A percentile compares a stretch with the other conserved stretches of the same genome.
Conservation (phyloP, 2,329 filamentous ascomycete genomes). For the Colletotrichum chrysophilum region DNA sequence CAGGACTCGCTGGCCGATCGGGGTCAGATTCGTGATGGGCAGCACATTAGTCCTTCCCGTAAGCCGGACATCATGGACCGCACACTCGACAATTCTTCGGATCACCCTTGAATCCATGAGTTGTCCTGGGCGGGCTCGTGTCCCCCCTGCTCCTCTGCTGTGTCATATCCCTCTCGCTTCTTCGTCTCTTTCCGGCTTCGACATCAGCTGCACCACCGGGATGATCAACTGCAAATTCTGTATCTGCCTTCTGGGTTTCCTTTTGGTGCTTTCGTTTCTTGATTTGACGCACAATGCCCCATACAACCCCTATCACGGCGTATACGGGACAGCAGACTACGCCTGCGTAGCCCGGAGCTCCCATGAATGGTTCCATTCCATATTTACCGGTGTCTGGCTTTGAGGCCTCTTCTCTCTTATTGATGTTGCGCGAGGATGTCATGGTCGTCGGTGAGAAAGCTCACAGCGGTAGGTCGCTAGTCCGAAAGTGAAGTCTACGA, state of each 20-base stretch:
- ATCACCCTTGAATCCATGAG: neutral
- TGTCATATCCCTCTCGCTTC: neutral
- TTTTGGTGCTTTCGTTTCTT: neutral
- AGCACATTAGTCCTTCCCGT: neutral
- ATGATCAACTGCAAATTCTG: neutral
- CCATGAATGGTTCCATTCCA: neutral
- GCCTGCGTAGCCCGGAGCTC: neutral
- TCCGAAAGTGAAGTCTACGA: neutral
- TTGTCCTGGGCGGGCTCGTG: neutral
- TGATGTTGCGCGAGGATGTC: neutral
- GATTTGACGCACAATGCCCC: neutral
- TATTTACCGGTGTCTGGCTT: neutral
- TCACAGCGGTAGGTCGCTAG: neutral
- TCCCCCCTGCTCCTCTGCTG: neutral
- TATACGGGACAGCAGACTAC: neutral
- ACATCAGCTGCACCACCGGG: neutral
- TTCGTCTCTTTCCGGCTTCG: neutral
- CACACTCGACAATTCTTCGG: neutral
- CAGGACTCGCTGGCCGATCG: neutral
- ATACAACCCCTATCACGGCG: neutral
- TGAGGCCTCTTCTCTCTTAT: neutral
- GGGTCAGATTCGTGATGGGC: neutral
- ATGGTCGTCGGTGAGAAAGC: neutral
- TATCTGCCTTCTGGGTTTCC: neutral
- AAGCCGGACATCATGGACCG: rapidly evolving